Conservation (phyloP, 208 protist genomes). For the Wallacemonas collosoma region DNA sequence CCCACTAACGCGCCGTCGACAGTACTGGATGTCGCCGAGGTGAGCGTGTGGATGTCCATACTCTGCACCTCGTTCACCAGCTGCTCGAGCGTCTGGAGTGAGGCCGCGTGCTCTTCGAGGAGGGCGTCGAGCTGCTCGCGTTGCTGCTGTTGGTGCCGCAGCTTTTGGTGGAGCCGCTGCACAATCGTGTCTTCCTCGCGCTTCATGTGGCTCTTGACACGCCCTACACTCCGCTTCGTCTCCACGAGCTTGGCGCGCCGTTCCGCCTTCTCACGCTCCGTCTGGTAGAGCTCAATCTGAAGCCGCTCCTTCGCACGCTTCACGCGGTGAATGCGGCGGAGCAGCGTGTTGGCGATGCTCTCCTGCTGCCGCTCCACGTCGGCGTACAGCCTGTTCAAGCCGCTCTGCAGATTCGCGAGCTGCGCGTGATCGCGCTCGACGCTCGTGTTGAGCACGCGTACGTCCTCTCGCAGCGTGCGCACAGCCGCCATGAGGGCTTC, state of each 20-base stretch:
- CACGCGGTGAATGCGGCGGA: conserved; percentile 54
- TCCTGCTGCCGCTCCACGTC: conserved; percentile 70
- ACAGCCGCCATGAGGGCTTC: conserved; percentile 55
- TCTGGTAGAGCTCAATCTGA: conserved; percentile 34
- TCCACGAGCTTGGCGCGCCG: conserved; percentile 51
- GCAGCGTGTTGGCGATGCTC: conserved; percentile 71
- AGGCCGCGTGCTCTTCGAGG: conserved; percentile 57
- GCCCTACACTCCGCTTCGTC: conserved; percentile 45
- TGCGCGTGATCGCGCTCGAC: conserved; percentile 52
- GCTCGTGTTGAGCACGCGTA: conserved; percentile 43
- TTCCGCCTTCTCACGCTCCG: conserved; percentile 44
- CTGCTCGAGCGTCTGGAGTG: conserved; percentile 67
- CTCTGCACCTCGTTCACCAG: conserved; percentile 67
- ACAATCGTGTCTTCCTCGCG: conserved; percentile 64
- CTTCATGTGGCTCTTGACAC: conserved; percentile 52
- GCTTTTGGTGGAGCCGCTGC: conserved; percentile 38
- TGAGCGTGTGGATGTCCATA: conserved; percentile 18
- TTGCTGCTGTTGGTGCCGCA: conserved; percentile 56
- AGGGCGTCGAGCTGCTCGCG: conserved; percentile 53
- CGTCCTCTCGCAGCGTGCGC: conserved; percentile 39
- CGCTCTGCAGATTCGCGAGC: conserved; percentile 45
- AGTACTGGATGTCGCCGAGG: background rate
- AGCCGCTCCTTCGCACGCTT: conserved; percentile 53
- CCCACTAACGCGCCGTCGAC: background rate
- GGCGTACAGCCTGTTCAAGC: conserved; percentile 54